Base-by-base conservation (phyloP, 2,329 filamentous ascomycete genomes). In the Lasiodiplodia citricola region DNA sequence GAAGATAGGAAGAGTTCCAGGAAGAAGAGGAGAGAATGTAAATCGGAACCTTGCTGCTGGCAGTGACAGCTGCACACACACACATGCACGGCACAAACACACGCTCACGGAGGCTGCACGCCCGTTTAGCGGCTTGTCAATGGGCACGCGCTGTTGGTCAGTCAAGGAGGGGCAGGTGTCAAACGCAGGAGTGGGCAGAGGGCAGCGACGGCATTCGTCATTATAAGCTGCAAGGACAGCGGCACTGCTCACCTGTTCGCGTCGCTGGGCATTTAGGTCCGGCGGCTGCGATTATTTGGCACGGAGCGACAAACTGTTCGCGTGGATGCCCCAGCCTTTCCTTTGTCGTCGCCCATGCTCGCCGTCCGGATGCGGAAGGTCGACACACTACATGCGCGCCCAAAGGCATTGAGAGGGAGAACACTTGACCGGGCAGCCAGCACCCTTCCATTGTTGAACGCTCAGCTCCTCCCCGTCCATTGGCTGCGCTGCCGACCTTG, bases 221-320 rank as follows among this genome's bases (percentile, higher is more conserved):
- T 68, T 62, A 62, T 62, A 68, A 68, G 66, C 60, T 52, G 60
- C 66, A 68, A 63, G 66, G 50, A 68, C 57, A 47, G 51, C 38
- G 25, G 47, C 41, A 8, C 37, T 11, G 31, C 28, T 52, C 56
- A n/a, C 44, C 56, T 58, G 66, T 68, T 68, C 66, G 57, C 66
- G 66, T 68, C 66, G 56, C 57, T 60, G 65, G 56, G 50, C 44
- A 67, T 18, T 41, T n/a, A 58, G 28, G 64, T 21, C 52, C 57
- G 41, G 38, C 57, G 18, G 41, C 38, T 41, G 50, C 35, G 41
- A 41, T 55, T 25, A 37, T 58, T 18, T 51, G 65, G 65, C 54
- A 67, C 38, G 65, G 31, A 38, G 65, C 65, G 41, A 55, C 65
- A 57, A 31, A 54, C 65, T 60, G 37, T 52, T 67, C 54, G 41